Evolutionary conservation across 768 basidiomycete species (phyloP), one percentile per base, ranked within the genome.

Genomic region (Lactarius psammicola): DNA sequence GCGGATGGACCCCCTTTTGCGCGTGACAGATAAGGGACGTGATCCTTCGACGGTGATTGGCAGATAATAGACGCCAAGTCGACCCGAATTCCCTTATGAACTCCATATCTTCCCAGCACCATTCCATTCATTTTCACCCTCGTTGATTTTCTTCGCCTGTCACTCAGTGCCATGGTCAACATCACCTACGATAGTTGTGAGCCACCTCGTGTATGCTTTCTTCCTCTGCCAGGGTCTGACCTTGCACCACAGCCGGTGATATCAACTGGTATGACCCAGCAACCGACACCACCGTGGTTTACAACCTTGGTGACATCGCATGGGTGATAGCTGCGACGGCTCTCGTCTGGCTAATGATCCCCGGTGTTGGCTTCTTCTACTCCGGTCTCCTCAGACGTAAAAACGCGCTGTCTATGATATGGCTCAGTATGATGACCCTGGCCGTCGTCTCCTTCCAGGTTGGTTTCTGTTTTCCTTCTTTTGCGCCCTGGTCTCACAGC

Each of bases 331-430:
- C 84, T 4, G 85, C 86, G 31, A 94, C 85, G 20, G 94, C 92
- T 31, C 81, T 94, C 67, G 92, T 94, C 40, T 94, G 81, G 82
- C 71, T 84, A 74, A 84, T 84, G 83, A 83, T 84, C 71, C 81
- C 81, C 11, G 82, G 82, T 56, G 87, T 95, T 56, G 91, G 92
- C 55, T 91, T 85, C 77, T 93, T 92, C 78, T 97, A 96, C 76
- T 90, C 93, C 17, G 96, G 93, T 69, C 84, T 99, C 36, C 83
- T 97, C 36, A 80, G 96, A 57, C 80, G 96, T 66, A 98, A 98
- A 78, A 97, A 97, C 71, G 96, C 96, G 0, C 81, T 98, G 23
- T 90, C 87, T 46, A 91, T 95, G 87, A 89, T 96, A 20, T 94
- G 86, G 75, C 82, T 89, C 20, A 86, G 85, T 62, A 87, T 94